These are phyloP conservation scores for Haplosporangium sp. DNA, from an alignment of 371 early-diverging fungal species.

Conservation along the genomic window DNA sequence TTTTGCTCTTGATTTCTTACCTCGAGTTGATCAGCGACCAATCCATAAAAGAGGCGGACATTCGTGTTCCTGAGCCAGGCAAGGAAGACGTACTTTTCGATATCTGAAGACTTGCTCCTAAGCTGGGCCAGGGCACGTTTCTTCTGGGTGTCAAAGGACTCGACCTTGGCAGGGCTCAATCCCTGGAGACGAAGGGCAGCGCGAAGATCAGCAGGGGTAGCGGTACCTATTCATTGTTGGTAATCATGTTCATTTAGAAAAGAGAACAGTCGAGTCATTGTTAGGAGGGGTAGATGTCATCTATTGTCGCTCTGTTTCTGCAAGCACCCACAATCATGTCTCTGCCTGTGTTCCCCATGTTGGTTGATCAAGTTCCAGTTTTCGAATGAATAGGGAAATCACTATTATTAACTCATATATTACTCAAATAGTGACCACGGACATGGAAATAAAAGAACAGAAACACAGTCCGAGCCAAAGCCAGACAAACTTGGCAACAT, in stretches of 20 bases:
- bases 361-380: neutral
- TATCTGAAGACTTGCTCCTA: constrained; percentile 66
- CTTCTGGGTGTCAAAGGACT: constrained; percentile 77
- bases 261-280: neutral
- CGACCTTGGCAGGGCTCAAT: constrained; percentile 77
- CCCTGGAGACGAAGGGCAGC: constrained; percentile 70
- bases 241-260: too few relatives aligned
- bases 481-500: neutral
- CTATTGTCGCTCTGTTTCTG: neutral
- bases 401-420: constrained; percentile 8
- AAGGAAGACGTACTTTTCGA: constrained; percentile 88
- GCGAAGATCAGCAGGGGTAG: constrained; percentile 62
- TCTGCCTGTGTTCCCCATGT: neutral
- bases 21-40: constrained; percentile 79
- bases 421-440: neutral
- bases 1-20: constrained; percentile 51
- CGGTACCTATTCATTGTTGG: constrained; percentile 62
- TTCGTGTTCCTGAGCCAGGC: constrained; percentile 83
- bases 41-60: constrained; percentile 80
- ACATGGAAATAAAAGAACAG: neutral
- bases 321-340: neutral
- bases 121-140: constrained; percentile 76
- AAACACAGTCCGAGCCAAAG: constrained; percentile 4
- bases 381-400: constrained; percentile 5
- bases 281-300: neutral